Conservation (phyloP, 2,329 filamentous ascomycete species). For the Cytospora schulzeri region DNA sequence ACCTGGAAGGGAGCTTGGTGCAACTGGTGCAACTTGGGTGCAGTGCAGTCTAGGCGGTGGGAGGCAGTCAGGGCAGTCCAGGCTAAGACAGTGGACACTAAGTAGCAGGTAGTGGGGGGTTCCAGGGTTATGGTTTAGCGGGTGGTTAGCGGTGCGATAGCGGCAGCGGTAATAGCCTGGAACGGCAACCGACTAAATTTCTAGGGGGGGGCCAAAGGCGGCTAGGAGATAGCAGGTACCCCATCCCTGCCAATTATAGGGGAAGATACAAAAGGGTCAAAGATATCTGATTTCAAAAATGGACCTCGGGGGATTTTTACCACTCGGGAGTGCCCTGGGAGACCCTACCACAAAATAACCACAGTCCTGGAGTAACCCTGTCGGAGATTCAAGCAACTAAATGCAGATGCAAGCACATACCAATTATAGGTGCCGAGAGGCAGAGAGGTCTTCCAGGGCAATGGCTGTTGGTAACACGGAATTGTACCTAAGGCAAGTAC, state of each 20-base stretch:
- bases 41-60: neutral
- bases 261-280: neutral
- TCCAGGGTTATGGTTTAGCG: slow-evolving; percentile 26
- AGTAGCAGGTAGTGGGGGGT: slow-evolving; percentile 14
- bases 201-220: neutral
- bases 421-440: neutral
- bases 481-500: neutral
- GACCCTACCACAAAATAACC: neutral
- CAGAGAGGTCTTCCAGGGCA: neutral
- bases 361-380: neutral
- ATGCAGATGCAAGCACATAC: neutral
- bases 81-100: slow-evolving; percentile 20
- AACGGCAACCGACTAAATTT: slow-evolving; percentile 5
- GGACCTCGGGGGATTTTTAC: neutral
- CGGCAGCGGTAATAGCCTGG: slow-evolving; percentile 5
- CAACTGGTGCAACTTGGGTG: neutral
- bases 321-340: neutral
- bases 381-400: neutral
- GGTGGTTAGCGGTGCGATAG: slow-evolving; percentile 4
- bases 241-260: neutral
- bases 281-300: neutral
- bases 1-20: neutral
- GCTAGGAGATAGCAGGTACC: slow-evolving; percentile 10
- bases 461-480: neutral
- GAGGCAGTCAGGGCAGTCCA: neutral